Percentiles rank a stretch among this genome's conserved stretches.
These are phyloP conservation scores for Plantago elongata DNA, from an alignment of 257 asterid genomes.

Conservation along the genomic window DNA sequence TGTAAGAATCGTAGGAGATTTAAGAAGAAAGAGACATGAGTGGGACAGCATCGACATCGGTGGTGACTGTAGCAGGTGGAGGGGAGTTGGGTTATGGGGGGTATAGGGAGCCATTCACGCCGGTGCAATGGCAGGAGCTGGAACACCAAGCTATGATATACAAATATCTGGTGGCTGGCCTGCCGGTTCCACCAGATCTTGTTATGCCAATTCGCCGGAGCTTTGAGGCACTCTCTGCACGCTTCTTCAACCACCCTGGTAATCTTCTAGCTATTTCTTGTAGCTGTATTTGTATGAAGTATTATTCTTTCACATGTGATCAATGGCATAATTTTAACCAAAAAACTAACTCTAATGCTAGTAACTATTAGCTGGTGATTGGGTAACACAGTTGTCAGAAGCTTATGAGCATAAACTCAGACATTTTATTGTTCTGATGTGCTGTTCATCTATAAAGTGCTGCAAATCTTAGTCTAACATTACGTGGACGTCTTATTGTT, in stretches of 20 bases:
- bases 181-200: conserved; percentile 88
- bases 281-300: background rate
- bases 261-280: conserved; percentile 24
- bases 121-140: conserved; percentile 97
- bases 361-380: no score
- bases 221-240: conserved; percentile 75
- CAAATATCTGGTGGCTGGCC: conserved; percentile 80
- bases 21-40: conserved; percentile 41
- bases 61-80: conserved; percentile 40
- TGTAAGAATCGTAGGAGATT: conserved; percentile 6
- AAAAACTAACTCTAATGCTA: background rate
- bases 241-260: conserved; percentile 76
- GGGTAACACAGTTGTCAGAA: no score
- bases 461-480: no score
- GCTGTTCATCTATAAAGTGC: no score
- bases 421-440: no score
- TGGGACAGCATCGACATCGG: conserved; percentile 51
- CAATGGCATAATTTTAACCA: background rate
- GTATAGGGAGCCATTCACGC: conserved; percentile 73
- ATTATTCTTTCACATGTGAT: background rate
- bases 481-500: no score
- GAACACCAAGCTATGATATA: conserved; percentile 97
- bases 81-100: conserved; percentile 56
- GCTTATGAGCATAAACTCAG: no score
- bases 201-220: conserved; percentile 82